phyloP scores from a whole-genome alignment of 305 asterid genomes.

The Fraxinus dipetala region DNA sequence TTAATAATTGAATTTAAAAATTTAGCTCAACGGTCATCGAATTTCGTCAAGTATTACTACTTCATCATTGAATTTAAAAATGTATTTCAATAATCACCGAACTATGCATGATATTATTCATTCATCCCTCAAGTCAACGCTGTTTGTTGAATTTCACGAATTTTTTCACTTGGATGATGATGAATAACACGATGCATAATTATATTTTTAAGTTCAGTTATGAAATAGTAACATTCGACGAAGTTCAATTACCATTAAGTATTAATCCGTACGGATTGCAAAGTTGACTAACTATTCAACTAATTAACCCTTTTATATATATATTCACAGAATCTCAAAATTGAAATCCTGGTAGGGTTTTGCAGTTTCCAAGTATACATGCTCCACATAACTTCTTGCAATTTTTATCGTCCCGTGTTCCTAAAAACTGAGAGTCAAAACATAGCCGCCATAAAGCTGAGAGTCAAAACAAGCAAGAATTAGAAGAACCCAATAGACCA shows the following conservation, averaged over 20 bases:
- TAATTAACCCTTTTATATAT: too few species aligned
- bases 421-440: background rate
- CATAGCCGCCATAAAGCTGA: background rate
- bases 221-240: too few species aligned
- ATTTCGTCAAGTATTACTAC: background rate
- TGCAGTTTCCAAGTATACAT: background rate
- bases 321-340: background rate
- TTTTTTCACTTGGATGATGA: background rate
- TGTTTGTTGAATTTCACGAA: background rate
- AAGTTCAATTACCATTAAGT: background rate
- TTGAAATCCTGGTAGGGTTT: constrained; percentile 17
- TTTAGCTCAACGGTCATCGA: too few species aligned
- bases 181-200: background rate
- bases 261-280: too few species aligned
- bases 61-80: background rate
- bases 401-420: constrained; percentile 1
- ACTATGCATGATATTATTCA: too few species aligned
- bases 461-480: background rate
- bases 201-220: background rate
- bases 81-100: background rate
- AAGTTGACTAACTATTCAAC: too few species aligned
- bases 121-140: background rate
- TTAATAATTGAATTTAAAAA: background rate
- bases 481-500: background rate
- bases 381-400: background rate